A percentile compares a stretch with the other conserved stretches of the same genome.
phyloP scores from a whole-genome alignment of 495 filamentous ascomycete species.

The Aspergillus biplanus region DNA sequence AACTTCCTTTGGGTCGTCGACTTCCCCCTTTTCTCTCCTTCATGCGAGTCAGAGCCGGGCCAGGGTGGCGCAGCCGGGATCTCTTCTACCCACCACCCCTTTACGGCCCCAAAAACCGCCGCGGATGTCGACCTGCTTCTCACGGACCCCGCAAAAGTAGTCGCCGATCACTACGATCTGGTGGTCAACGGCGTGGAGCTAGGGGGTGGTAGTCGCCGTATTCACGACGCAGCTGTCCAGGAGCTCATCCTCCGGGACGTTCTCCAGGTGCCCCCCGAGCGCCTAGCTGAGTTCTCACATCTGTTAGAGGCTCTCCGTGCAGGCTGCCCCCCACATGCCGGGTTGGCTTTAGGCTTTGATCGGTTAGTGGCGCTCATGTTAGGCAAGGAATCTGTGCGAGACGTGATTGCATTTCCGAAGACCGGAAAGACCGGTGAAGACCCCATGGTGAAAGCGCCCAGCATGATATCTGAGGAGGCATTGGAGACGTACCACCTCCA shows the following conservation, averaged over 20 bases:
- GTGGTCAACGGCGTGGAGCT: conserved; percentile 96
- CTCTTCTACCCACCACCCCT: conserved; percentile 91
- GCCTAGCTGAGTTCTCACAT: conserved; percentile 78
- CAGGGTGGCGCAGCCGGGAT: conserved; percentile 82
- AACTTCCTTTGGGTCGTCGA: conserved; percentile 81
- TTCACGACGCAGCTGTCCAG: conserved; percentile 84
- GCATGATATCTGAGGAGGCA: conserved; percentile 62
- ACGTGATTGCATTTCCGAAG: conserved; percentile 98
- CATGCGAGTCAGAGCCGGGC: conserved; percentile 69
- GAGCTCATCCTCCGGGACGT: conserved; percentile 83
- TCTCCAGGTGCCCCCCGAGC: conserved; percentile 64
- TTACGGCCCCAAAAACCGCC: conserved; percentile 79
- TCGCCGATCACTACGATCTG: conserved; percentile 89
- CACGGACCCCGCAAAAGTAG: conserved; percentile 69
- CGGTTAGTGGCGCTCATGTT: conserved; percentile 81
- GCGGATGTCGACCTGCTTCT: conserved; percentile 75
- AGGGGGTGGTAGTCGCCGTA: conserved; percentile 90
- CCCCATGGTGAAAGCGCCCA: conserved; percentile 74
- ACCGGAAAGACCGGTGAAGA: conserved; percentile 81
- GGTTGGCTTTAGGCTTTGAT: conserved; percentile 91
- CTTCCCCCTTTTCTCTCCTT: conserved; percentile 89
- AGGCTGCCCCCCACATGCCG: conserved; percentile 97
- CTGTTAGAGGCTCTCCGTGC: conserved; percentile 78
- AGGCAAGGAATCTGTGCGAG: conserved; percentile 73
- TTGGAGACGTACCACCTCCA: conserved; percentile 68